A percentile compares a stretch with the other conserved stretches of the same genome.
Evolutionary conservation across 805 yeast species (phyloP).

Genomic region (Lipomyces sp.): DNA sequence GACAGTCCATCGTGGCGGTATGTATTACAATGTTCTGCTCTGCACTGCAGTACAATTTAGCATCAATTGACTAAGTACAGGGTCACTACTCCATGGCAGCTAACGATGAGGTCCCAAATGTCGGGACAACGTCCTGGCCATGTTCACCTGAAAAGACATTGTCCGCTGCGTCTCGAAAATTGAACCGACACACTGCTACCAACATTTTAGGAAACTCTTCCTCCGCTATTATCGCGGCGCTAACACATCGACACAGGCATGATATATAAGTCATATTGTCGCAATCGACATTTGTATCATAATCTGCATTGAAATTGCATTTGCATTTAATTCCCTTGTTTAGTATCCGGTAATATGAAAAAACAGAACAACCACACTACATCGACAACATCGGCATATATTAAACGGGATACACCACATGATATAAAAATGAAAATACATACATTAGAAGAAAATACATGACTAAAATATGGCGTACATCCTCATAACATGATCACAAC

Average conservation of each 20-base stretch:
- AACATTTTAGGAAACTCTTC: neutral
- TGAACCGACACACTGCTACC: neutral
- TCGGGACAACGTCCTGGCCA: neutral
- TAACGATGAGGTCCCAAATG: neutral
- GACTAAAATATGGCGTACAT: neutral
- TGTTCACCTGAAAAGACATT: neutral
- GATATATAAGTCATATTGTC: neutral
- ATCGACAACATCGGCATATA: neutral
- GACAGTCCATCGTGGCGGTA: neutral
- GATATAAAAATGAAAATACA: conserved; percentile 1
- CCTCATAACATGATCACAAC: conserved; percentile 2
- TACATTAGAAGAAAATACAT: conserved; percentile 3
- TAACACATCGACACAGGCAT: conserved; percentile 1
- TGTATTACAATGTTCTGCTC: neutral
- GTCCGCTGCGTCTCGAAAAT: neutral
- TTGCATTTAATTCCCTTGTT: neutral
- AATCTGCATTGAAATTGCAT: neutral
- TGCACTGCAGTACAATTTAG: neutral
- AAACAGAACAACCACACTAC: neutral
- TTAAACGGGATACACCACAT: neutral
- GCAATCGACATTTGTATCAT: neutral
- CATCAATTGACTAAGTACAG: neutral
- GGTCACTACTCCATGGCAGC: neutral
- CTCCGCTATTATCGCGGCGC: neutral
- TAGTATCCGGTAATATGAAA: neutral